Base-by-base conservation (phyloP, 78 protist genomes). In the Dictyostelium discoideum region DNA sequence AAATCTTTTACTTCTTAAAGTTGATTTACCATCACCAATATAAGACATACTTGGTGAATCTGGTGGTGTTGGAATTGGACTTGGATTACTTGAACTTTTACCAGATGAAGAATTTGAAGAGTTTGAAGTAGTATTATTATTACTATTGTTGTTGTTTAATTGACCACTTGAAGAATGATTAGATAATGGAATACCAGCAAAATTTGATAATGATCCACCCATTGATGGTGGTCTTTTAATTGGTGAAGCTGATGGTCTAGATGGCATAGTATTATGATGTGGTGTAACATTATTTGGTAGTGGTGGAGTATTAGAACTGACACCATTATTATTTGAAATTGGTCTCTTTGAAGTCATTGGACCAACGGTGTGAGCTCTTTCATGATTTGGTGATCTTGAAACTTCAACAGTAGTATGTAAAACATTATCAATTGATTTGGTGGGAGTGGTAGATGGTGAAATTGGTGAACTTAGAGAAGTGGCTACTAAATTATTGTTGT, bases 1-100 rank as follows among this genome's bases (percentile, higher is more conserved):
- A 80, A 90, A 90, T 82, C 95, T 54, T 22, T 82, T 90, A 5
- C 54, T 29, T 46, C 88, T 57, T 4, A 90, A 74, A 44, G 95
- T 90, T 22, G 74, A 9, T 9, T 18, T 67, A 13, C 95, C 95
- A 82, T 90, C 95, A 60, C 69, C 69, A 13, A 74, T 37, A 74
- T 39, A 39, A 0, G 46, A 37, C 29, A 90, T 48, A 18, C 18
- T 29, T 20, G 95, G 88, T 82, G 95, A 90, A 9, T 37, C 65
- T 50, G 95, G 95, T 16, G 95, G 95, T 50, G 85, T 29, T 76
- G 87, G 85, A 7, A 65, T 42, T 40, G 67, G 40, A 7, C 79
- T 20, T 3, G 93, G 48, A 24, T 29, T 37, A 24, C 37, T 67
- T 14, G 44, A 26, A 26, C 44, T 57, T 44, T 29, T 86, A 48